A percentile compares a stretch with the other conserved stretches of the same genome.
phyloP scores from a whole-genome alignment of 371 early-diverging fungal genomes.

The Lichtheimia hyalospora region DNA sequence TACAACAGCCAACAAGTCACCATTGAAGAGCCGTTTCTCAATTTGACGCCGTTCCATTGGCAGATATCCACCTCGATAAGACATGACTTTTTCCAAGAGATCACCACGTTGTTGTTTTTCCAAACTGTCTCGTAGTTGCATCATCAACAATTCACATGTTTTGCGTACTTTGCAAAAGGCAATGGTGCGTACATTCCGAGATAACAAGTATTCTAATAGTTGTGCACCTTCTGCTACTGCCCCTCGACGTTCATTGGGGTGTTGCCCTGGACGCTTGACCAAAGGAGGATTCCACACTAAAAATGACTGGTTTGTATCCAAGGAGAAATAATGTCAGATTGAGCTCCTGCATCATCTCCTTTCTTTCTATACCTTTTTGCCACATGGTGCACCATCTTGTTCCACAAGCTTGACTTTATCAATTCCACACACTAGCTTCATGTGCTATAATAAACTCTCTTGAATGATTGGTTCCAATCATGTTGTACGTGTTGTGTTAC shows the following conservation, averaged over 20 bases:
- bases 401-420: constrained; percentile 26
- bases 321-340: too few relatives aligned
- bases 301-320: constrained; percentile 20
- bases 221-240: constrained; percentile 32
- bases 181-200: constrained; percentile 40
- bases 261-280: constrained; percentile 10
- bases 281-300: constrained; percentile 44
- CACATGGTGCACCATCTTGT: constrained; percentile 47
- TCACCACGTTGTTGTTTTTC: constrained; percentile 21
- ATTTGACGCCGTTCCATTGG: constrained; percentile 55
- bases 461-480: background rate
- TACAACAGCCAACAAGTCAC: constrained; percentile 53
- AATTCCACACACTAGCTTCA: constrained; percentile 40
- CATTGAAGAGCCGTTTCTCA: constrained; percentile 56
- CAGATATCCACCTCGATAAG: constrained; percentile 69
- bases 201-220: constrained; percentile 38
- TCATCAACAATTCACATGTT: constrained; percentile 47
- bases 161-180: constrained; percentile 56
- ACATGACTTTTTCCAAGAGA: constrained; percentile 38
- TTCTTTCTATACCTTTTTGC: constrained; percentile 27
- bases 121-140: constrained; percentile 39
- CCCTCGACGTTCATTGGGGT: constrained; percentile 17
- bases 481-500: constrained; percentile 12
- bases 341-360: background rate
- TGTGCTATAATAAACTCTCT: constrained; percentile 32